These are phyloP conservation scores for Neckera pumila DNA, from an alignment of 225 moss, liverwort and hornwort species.

Conservation along the genomic window DNA sequence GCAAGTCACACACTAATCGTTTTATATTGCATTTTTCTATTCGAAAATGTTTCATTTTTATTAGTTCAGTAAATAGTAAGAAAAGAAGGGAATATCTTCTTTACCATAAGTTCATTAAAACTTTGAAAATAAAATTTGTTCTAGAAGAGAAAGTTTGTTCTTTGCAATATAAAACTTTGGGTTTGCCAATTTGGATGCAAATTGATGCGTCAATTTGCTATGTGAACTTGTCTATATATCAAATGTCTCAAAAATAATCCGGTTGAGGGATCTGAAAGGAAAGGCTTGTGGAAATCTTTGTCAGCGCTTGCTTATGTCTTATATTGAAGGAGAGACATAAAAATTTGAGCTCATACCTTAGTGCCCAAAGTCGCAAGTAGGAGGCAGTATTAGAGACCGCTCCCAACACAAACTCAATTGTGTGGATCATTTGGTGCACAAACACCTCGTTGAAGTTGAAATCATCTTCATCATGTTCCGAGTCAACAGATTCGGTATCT, in stretches of 20 bases:
- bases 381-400: slow-evolving; percentile 98
- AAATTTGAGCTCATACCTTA: slow-evolving; percentile 39
- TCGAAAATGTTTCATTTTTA: too few relatives aligned
- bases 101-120: neutral
- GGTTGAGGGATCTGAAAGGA: neutral
- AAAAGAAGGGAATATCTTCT: neutral
- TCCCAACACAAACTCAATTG: slow-evolving; percentile 94
- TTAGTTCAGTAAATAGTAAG: neutral
- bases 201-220: neutral
- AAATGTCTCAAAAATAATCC: neutral
- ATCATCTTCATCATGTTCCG: slow-evolving; percentile 64
- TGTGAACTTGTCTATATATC: neutral
- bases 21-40: neutral
- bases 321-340: neutral
- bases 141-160: neutral
- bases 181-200: neutral
- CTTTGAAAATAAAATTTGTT: neutral
- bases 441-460: slow-evolving; percentile 85
- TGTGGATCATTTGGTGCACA: slow-evolving; percentile 98
- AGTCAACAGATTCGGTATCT: slow-evolving; percentile 65
- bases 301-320: neutral
- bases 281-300: neutral
- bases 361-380: slow-evolving; percentile 92
- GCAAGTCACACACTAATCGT: neutral
- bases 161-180: too few relatives aligned